Base-by-base conservation (phyloP, 371 early-diverging fungal genomes). In the Paraphysoderma sedebokerense region DNA sequence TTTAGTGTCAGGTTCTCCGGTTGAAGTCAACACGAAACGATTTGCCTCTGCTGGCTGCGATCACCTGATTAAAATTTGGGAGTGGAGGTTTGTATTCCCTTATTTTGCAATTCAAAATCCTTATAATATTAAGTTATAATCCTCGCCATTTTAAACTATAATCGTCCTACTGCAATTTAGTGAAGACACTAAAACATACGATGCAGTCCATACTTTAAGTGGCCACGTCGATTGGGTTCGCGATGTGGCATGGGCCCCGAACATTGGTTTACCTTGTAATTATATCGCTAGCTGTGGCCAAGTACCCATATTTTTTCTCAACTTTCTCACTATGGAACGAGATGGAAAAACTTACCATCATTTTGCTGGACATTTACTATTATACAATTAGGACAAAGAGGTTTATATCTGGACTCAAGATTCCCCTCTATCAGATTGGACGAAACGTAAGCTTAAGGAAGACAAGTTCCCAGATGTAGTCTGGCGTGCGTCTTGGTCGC, bases 181-280 rank as follows among this genome's bases (percentile, higher is more conserved):
- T 29, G 85, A 87, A 40, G 85, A 84, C 29, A 58, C 65, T 22
- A 77, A 79, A 55, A 60, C 68, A 2, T 84, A 64, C 61, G 75
- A 61, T 71, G 80, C 67, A 49, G 87, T 86, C 47, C 74, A 76
- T 13, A 70, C 70, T 7, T 74, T 97, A 37, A 84, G 85, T 44
- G 92, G 87, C 0, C 98, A 97, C 62, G 71, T 79, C 19, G 96
- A 97, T 61, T 97, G 98, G 98, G 93, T 97, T n/a, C 77, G 98
- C 19, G 98, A 95, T 63, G 87, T 97, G 38, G 83, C 92, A 19
- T 97, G 84, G 74, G 95, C 96, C 27, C 98, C 98, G 23, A 88
- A 79, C 60, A 76, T 89, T 51, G 98, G 98, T 5, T 72, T 93
- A 5, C 81, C 89, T 31, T 75, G 77, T 62, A 83, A 73, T 47